Base-by-base conservation (phyloP, 202 grass and related monocot species). In the Bolboschoenoplectus hybrid region DNA sequence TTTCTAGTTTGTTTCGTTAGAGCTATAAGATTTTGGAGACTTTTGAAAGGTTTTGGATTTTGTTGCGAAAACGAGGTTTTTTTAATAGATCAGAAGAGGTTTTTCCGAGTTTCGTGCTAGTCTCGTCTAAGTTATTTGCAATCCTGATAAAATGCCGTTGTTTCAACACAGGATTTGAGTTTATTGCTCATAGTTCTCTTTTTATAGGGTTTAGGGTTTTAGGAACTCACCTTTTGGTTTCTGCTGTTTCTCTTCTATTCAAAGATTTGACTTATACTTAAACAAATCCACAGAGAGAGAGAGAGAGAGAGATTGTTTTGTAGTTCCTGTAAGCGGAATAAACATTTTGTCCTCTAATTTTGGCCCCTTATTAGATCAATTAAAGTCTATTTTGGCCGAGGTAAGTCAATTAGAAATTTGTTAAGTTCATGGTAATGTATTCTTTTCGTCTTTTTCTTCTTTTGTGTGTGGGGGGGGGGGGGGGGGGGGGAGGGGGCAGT, bases 181-280 rank as follows among this genome's bases (percentile, higher is more conserved):
- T 71, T 71, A 19, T n/a, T 46, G 2, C 46, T 71, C 41, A 17
- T 71, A 46, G 67, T 71, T 19, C 14, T 46, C 20, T 44, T 45
- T 46, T 71, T 44, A 5, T 71, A 71, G 67, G 67, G 67, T 46
- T 46, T 71, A 71, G 67, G 67, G 67, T 71, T 71, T 71, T 71
- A 46, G 67, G 8, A 46, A 46, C 20, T 71, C 67, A 14, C 0
- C 2, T 2, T 46, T 44, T n/a, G 2, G 1, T 71, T 8, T 46
- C 16, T 71, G 6, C 39, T 20, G 40, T 71, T 46, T 9, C 16
- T 9, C 67, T 71, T 71, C 14, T 45, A 71, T 45, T 45, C 67
- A 41, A 46, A 71, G 67, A 71, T 38, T 76, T 26, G 43, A 11
- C 6, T 16, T 47, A 26, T 26, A 26, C 26, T 26, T 26, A 26